These are phyloP conservation scores for Alternaria brassicae DNA, from an alignment of 2,329 filamentous ascomycete species.

Conservation along the genomic window DNA sequence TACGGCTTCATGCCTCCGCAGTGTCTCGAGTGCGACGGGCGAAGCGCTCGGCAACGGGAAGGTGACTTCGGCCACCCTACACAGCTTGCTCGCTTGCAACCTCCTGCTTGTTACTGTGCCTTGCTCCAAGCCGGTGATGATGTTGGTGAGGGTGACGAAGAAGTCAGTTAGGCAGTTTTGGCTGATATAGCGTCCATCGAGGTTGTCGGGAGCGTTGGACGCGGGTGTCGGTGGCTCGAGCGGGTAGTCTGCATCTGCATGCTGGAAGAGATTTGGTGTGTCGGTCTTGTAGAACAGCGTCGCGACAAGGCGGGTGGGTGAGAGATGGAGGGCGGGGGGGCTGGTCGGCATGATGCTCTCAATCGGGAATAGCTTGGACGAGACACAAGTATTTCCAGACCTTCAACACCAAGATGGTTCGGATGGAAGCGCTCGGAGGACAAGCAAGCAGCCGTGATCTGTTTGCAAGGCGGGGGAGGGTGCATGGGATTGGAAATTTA, in stretches of 20 bases:
- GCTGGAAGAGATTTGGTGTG: constrained; percentile 51
- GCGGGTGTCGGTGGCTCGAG: constrained; percentile 63
- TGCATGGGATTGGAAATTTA: constrained; percentile 4
- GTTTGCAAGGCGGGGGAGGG: neutral
- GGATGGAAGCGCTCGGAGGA: neutral
- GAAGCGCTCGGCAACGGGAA: constrained; percentile 64
- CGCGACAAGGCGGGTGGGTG: constrained; percentile 39
- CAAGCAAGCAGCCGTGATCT: neutral
- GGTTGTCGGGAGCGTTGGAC: constrained; percentile 62
- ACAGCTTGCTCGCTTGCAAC: constrained; percentile 66
- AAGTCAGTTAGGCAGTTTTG: constrained; percentile 65
- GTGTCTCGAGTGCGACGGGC: constrained; percentile 64
- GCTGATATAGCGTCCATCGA: constrained; percentile 62
- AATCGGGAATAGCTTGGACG: neutral
- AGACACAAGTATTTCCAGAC: neutral
- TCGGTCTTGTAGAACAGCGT: constrained; percentile 51
- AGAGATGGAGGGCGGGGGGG: constrained; percentile 28
- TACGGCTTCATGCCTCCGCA: constrained; percentile 81
- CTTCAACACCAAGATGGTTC: neutral
- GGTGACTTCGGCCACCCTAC: constrained; percentile 70
- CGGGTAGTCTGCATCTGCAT: constrained; percentile 61
- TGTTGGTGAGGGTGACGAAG: constrained; percentile 58
- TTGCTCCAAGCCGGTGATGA: constrained; percentile 58
- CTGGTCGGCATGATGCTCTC: constrained; percentile 23
- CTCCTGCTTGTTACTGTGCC: constrained; percentile 58